A percentile compares a stretch with the other conserved stretches of the same genome.
Evolutionary conservation across 352 stramenopile genomes (phyloP).

Genomic region (Pythium grandisporangium): DNA sequence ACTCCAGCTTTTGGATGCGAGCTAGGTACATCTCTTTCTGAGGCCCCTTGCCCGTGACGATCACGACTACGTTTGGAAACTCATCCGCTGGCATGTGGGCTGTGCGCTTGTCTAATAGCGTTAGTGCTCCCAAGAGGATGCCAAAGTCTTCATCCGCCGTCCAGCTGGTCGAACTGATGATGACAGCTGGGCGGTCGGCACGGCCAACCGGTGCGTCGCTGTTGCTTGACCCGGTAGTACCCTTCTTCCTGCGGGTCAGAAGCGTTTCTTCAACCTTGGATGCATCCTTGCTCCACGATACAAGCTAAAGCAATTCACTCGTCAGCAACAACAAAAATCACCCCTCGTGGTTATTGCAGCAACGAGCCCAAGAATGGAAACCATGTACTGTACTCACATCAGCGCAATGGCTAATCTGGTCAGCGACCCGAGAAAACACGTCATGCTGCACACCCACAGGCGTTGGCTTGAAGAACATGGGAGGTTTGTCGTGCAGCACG

Average conservation of each 20-base stretch:
- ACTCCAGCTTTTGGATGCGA: slow-evolving; percentile 56
- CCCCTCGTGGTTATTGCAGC: background rate
- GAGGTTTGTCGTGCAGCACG: slow-evolving; percentile 94
- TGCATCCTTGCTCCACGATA: slow-evolving; percentile 7
- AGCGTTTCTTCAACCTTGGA: slow-evolving; percentile 55
- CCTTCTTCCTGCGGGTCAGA: slow-evolving; percentile 45
- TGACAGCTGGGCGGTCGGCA: slow-evolving; percentile 51
- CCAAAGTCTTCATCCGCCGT: slow-evolving; percentile 99
- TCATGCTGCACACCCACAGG: slow-evolving; percentile 82
- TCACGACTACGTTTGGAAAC: slow-evolving; percentile 83
- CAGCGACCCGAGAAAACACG: slow-evolving; percentile 79
- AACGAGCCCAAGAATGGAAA: background rate
- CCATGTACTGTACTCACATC: slow-evolving; percentile 25
- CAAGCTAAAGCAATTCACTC: slow-evolving; percentile 7
- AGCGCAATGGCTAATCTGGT: slow-evolving; percentile 60
- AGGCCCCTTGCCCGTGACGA: slow-evolving; percentile 98
- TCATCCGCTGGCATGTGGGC: slow-evolving; percentile 18
- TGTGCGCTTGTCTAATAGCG: slow-evolving; percentile 54
- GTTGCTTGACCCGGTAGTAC: too few relatives aligned
- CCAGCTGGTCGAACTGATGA: slow-evolving; percentile 97
- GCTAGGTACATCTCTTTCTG: slow-evolving; percentile 88
- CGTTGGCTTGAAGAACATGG: slow-evolving; percentile 89
- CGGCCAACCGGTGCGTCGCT: too few relatives aligned
- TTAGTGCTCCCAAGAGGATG: slow-evolving; percentile 92
- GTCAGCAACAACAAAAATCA: background rate